phyloP scores from a whole-genome alignment of 129 eudicot genomes.

The Dittrichia graveolens region DNA sequence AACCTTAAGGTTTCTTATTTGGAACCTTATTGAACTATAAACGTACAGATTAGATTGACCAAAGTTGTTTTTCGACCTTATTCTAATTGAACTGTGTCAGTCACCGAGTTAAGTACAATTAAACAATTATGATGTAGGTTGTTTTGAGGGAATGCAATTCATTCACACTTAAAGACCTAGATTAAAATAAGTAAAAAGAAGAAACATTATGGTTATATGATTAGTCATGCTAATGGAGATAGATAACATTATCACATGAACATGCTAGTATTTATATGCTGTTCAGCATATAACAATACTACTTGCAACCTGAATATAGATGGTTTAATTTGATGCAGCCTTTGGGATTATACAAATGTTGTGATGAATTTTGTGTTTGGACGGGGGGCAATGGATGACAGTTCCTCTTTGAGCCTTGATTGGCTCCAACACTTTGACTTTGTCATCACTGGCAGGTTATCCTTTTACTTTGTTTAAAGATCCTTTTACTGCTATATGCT shows the following conservation, averaged over 20 bases:
- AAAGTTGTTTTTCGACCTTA: not conserved
- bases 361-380: slow-evolving; percentile 97
- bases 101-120: slow-evolving; percentile 3
- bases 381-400: slow-evolving; percentile 29
- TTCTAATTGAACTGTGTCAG: not conserved
- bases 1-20: not conserved
- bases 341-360: slow-evolving; percentile 97
- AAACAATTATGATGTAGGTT: not conserved
- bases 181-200: not conserved
- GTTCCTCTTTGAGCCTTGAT: slow-evolving; percentile 55
- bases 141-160: not conserved
- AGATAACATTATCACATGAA: slow-evolving; percentile 3
- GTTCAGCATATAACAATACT: not conserved
- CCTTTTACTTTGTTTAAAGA: slow-evolving; percentile 26
- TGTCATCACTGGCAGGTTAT: slow-evolving; percentile 95
- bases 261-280: not conserved
- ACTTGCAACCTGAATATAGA: slow-evolving; percentile 14
- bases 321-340: slow-evolving; percentile 58
- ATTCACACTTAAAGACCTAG: slow-evolving; percentile 2
- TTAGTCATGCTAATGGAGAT: not conserved
- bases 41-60: not conserved
- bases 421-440: slow-evolving; percentile 94
- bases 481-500: slow-evolving; percentile 5
- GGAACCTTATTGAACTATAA: not conserved
- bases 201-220: not conserved